Evolutionary conservation across 1,284 basidiomycete genomes (phyloP), one percentile per base, ranked within the genome.

Genomic region (Sporisorium sorghi): DNA sequence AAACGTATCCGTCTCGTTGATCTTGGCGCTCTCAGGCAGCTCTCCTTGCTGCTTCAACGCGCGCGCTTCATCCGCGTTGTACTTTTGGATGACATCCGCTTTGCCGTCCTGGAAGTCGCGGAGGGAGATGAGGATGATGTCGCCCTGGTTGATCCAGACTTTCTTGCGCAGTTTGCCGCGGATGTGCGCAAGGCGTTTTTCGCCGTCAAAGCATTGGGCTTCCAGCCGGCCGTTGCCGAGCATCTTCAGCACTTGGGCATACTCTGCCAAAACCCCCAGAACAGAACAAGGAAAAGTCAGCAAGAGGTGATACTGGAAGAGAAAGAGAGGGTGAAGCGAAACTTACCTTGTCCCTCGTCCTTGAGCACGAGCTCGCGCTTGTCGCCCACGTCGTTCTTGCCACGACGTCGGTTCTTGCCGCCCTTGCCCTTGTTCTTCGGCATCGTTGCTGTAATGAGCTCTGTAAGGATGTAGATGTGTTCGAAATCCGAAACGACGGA

Each of bases 91-190:
- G 51, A 99, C 96, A 87, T 99, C 97, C 32, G 95, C 97, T 86
- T 98, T 98, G 86, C 94, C 94, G 82, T 99, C 97, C 86, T 99
- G 96, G 90, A 99, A 99, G 61, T 99, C 97, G 79, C 97, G 93
- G 56, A 99, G 89, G 30, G 96, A 99, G 40, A 99, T 88, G 46
- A 99, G 88, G 72, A 99, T 91, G 85, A 99, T 98, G 84, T 99
- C 97, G 79, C 97, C 97, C 82, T 95, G 93, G 85, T 97, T 97
- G 86, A 99, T 99, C 97, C 97, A 99, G 81, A 99, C 95, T 91
- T 99, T 99, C 87, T 99, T 99, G 84, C 97, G 88, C 93, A 99
- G 95, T 88, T 98, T 98, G 58, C 97, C 97, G 86, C 97, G 90
- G 84, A 99, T 99, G 86, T 99, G 97, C 26, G 94, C 96, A 85